Percentiles rank a stretch among this genome's conserved stretches.
phyloP scores from a whole-genome alignment of 805 yeast genomes.

The Cyberlindnera maritima region DNA sequence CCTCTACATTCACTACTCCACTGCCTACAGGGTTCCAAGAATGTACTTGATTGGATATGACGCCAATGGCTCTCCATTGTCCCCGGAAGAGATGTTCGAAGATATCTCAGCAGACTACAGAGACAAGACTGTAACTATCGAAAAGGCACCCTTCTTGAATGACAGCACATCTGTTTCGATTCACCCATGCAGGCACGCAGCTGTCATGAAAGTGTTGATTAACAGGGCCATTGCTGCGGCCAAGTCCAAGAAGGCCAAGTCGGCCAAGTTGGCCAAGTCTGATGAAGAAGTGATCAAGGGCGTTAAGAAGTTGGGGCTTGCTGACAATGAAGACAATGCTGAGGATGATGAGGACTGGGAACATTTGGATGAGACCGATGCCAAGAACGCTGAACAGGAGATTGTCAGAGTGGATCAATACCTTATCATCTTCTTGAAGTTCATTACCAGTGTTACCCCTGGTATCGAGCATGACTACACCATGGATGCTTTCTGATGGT shows the following conservation, averaged over 20 bases:
- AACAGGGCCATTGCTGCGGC: slow-evolving; percentile 62
- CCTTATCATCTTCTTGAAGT: slow-evolving; percentile 82
- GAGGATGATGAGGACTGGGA: slow-evolving; percentile 63
- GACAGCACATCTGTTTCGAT: slow-evolving; percentile 78
- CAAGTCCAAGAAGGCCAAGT: slow-evolving; percentile 28
- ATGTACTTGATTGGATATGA: slow-evolving; percentile 87
- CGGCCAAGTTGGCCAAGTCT: slow-evolving; percentile 21
- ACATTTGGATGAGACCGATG: slow-evolving; percentile 38
- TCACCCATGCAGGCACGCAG: slow-evolving; percentile 95
- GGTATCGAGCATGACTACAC: slow-evolving; percentile 97
- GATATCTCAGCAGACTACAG: slow-evolving; percentile 90
- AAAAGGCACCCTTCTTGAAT: slow-evolving; percentile 79
- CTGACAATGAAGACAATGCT: slow-evolving; percentile 32
- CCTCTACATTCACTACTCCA: slow-evolving; percentile 86
- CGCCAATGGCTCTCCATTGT: slow-evolving; percentile 77
- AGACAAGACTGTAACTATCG: slow-evolving; percentile 95
- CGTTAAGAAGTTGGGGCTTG: slow-evolving; percentile 46
- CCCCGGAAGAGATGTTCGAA: slow-evolving; percentile 90
- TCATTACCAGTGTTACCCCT: slow-evolving; percentile 95
- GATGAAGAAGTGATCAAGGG: slow-evolving; percentile 34
- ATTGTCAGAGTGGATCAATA: slow-evolving; percentile 88
- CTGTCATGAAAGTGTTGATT: slow-evolving; percentile 88
- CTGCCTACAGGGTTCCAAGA: slow-evolving; percentile 94
- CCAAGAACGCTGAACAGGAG: slow-evolving; percentile 33
- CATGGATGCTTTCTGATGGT: slow-evolving; percentile 81